Evolutionary conservation across 208 protist genomes (phyloP), one percentile per base, ranked within the genome.

Genomic region (Jaenimonas drosophilae): DNA sequence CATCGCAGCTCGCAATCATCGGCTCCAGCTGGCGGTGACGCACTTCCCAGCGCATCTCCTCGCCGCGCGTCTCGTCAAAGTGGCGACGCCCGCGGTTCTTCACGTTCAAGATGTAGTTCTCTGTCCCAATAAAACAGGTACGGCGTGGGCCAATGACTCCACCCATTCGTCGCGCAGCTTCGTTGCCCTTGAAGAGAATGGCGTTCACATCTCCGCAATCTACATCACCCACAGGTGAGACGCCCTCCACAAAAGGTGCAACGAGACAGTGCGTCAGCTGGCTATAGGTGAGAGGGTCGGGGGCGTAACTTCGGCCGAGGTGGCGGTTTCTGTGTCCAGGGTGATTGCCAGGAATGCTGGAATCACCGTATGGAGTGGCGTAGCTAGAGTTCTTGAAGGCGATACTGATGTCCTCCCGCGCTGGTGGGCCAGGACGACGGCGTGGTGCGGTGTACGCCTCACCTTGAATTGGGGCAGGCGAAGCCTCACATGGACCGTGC

Each of bases 301-400:
- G 70, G 16, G 70, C 59, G 54, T 69, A 62, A n/a, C 49, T 43
- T 4, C 77, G 60, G 28, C 77, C 74, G 1, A 82, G 47, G 33
- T 30, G 59, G 4, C 33, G 54, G 16, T 54, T 16, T n/a, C 59
- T 59, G 42, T 85, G 60, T 7, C 67, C 74, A 11, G 82, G 77
- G 12, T 49, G 65, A 57, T 73, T 79, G 25, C 82, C 82, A 16
- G 77, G 71, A 28, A 91, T 79, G 25, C 25, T 68, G 33, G 76
- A 62, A 53, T 91, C 82, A 0, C 48, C 52, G 51, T 78, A 82
- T 16, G 76, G 68, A 1, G 77, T 84, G 12, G 76, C 45, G 60
- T 91, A 91, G 20, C 59, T 29, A 9, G 82, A 91, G 24, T 64
- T 4, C 3, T 64, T 69, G 54, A 91, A 91, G 19, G 77, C 82